Evolutionary conservation across 208 protist species (phyloP), one percentile per base, ranked within the genome.

Genomic region (Porcisia hertigi): DNA sequence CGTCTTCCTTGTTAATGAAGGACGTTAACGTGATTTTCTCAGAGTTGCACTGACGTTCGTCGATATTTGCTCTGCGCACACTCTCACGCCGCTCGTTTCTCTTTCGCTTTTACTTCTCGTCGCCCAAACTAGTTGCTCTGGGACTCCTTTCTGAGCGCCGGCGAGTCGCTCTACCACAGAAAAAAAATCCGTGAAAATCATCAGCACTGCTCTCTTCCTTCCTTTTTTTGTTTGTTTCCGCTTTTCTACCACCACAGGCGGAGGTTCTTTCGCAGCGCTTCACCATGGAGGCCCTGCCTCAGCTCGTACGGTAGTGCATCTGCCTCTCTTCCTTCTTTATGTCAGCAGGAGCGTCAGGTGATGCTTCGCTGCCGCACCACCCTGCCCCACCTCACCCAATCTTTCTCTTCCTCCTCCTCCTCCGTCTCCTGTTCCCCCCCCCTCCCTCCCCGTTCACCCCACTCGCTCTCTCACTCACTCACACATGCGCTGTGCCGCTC

Each of bases 1-100:
- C 89, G 18, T 87, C 93, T 36, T 94, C 88, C 64, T 76, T 97
- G 57, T 71, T 97, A 7, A 95, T 97, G 91, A 95, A 89, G 70
- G 87, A 93, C 63, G 88, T 92, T 30, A 90, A 86, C 73, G 83
- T 97, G 25, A 86, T 90, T 20, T 97, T 97, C 66, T 93, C 86
- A 1, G 87, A 94, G 60, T 73, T 92, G 69, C 79, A 82, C 16
- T 93, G 74, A 72, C 41, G 25, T 16, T 34, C 1, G 66, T 41
- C 39, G 41, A 45, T 36, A 9, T 18, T 39, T 18, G 12, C 11
- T 18, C 39, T 49, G 20, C 47, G 66, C 36, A 16, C 1, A 11
- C 9, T 70, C 54, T 60, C 3, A 1, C 11, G 8, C 39, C 16
- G 12, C 36, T 47, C 43, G 52, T 69, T 18, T 73, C 20, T 69